Evolutionary conservation across 345 rosid genomes (phyloP).

Genomic region (Gossypium turneri): DNA sequence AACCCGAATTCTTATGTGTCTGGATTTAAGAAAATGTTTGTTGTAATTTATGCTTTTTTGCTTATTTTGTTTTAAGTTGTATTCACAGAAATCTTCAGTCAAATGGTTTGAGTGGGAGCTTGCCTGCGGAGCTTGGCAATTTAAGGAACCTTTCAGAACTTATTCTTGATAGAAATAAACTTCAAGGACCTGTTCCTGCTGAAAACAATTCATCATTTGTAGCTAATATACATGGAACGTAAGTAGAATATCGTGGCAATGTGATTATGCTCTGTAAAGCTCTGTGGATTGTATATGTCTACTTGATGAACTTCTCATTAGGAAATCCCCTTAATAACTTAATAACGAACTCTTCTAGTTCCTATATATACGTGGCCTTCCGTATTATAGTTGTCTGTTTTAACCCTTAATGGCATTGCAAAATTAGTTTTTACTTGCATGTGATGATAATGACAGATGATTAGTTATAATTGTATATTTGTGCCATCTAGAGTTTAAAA

Average conservation of each 20-base stretch:
- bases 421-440: background rate
- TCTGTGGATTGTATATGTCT: no score
- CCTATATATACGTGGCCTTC: background rate
- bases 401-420: no score
- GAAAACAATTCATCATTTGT: slow-evolving; percentile 29
- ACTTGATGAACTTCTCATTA: background rate
- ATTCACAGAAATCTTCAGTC: slow-evolving; percentile 80
- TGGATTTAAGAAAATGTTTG: slow-evolving; percentile 3
- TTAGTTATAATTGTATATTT: background rate
- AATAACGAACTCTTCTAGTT: background rate
- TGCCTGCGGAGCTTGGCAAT: slow-evolving; percentile 77
- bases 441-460: background rate
- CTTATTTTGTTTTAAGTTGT: slow-evolving; percentile 4
- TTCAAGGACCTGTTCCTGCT: slow-evolving; percentile 78
- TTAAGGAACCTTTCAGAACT: slow-evolving; percentile 75
- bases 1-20: background rate
- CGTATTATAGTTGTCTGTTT: no score
- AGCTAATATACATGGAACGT: slow-evolving; percentile 43
- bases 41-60: slow-evolving; percentile 1
- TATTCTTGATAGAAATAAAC: slow-evolving; percentile 77
- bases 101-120: slow-evolving; percentile 78
- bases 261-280: background rate
- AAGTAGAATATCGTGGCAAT: slow-evolving; percentile 27
- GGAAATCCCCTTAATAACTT: background rate
- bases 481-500: background rate